Percentiles rank a stretch among this genome's conserved stretches.
These are phyloP conservation scores for Theileria equi DNA, from an alignment of 169 alveolate genomes.

Conservation along the genomic window DNA sequence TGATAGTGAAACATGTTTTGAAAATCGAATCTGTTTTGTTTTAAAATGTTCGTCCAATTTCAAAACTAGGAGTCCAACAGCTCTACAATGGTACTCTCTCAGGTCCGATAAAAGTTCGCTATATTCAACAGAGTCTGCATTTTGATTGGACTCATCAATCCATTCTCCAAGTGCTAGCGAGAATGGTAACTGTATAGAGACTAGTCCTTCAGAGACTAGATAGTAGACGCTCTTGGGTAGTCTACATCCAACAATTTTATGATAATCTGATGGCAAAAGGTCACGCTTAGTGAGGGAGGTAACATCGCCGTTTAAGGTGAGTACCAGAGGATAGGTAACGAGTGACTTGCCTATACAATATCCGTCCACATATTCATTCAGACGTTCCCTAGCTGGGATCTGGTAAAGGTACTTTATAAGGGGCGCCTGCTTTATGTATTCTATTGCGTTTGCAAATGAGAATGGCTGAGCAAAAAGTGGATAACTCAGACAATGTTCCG, in stretches of 20 bases:
- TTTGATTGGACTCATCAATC: conserved; percentile 69
- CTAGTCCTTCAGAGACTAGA: conserved; percentile 64
- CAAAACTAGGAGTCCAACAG: conserved; percentile 66
- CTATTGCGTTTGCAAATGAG: conserved; percentile 69
- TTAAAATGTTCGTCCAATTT: conserved; percentile 64
- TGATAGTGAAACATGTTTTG: conserved; percentile 21
- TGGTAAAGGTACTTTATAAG: conserved; percentile 64
- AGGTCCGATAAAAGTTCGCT: conserved; percentile 69
- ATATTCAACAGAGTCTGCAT: conserved; percentile 66
- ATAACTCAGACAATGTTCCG: conserved; percentile 74
- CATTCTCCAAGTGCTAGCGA: conserved; percentile 74
- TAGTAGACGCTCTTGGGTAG: conserved; percentile 70
- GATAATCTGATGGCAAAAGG: conserved; percentile 59
- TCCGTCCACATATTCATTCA: conserved; percentile 47
- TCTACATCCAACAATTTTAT: conserved; percentile 69
- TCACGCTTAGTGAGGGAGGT: conserved; percentile 5
- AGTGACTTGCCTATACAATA: conserved; percentile 48
- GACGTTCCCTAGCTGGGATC: conserved; percentile 61
- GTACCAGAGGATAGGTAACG: conserved; percentile 36
- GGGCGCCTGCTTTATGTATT: conserved; percentile 67
- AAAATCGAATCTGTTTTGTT: conserved; percentile 47
- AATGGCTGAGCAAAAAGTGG: conserved; percentile 63
- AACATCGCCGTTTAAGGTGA: conserved; percentile 34
- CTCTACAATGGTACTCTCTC: conserved; percentile 74
- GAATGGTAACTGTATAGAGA: conserved; percentile 65